Conservation (phyloP, 2,329 filamentous ascomycete genomes). For the Ophiostoma australiae region DNA sequence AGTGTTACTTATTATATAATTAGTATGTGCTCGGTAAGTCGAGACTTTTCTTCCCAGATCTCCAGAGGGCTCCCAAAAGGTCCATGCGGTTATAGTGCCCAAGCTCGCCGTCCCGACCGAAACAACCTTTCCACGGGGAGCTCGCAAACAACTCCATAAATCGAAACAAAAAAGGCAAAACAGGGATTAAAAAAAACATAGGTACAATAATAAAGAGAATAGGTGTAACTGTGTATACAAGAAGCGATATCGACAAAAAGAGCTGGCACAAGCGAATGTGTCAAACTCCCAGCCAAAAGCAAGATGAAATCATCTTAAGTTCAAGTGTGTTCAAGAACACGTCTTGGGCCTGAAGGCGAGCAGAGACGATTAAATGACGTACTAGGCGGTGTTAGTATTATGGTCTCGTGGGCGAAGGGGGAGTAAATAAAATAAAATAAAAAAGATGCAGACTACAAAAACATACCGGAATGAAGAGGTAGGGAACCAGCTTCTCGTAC, state of each 20-base stretch:
- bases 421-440: neutral
- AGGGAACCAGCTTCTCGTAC: constrained; percentile 30
- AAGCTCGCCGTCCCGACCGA: neutral
- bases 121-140: neutral
- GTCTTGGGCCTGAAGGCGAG: neutral
- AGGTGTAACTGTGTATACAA: neutral
- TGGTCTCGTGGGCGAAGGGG: neutral
- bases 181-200: neutral
- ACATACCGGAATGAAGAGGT: constrained; percentile 41
- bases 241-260: neutral
- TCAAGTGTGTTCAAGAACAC: neutral
- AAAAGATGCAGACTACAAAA: too few species aligned
- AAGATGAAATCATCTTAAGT: neutral
- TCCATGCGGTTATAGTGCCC: neutral
- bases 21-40: constrained; percentile 11
- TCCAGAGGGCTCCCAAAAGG: neutral
- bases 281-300: neutral
- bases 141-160: neutral
- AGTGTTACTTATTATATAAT: neutral
- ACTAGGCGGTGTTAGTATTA: neutral
- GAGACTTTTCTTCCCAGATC: constrained; percentile 7
- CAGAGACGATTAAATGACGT: constrained; percentile 6
- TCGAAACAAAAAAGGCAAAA: neutral
- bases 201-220: neutral
- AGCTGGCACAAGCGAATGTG: neutral